Percentiles rank a stretch among this genome's conserved stretches.
Conservation (phyloP, 805 yeast genomes). For the Kregervanrija delftensis region DNA sequence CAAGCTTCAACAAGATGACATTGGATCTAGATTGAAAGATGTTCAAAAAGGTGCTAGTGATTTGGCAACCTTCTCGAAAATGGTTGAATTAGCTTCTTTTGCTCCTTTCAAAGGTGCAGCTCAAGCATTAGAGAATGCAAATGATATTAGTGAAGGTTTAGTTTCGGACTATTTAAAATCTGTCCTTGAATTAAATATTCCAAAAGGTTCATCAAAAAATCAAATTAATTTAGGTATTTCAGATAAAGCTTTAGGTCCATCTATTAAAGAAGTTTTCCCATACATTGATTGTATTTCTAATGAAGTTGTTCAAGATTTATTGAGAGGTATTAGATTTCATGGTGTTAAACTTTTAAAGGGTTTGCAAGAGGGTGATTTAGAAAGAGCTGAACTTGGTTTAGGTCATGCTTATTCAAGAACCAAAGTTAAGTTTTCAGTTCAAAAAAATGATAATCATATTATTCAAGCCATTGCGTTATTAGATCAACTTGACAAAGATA, state of each 20-base stretch:
- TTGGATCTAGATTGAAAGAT: conserved; percentile 86
- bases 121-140: conserved; percentile 97
- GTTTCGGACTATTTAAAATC: conserved; percentile 89
- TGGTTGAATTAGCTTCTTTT: conserved; percentile 88
- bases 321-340: conserved; percentile 91
- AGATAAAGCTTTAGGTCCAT: conserved; percentile 93
- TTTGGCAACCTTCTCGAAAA: conserved; percentile 79
- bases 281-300: conserved; percentile 83
- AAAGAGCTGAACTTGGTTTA: conserved; percentile 96
- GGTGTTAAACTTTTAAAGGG: conserved; percentile 86
- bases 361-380: conserved; percentile 89
- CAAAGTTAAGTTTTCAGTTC: conserved; percentile 97
- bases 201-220: conserved; percentile 63
- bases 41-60: conserved; percentile 89
- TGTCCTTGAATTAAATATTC: conserved; percentile 83
- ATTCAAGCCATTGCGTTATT: conserved; percentile 97
- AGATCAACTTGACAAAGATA: conserved; percentile 96
- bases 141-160: conserved; percentile 94
- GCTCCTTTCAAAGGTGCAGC: conserved; percentile 99
- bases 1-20: conserved; percentile 85
- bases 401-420: conserved; percentile 99
- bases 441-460: conserved; percentile 97
- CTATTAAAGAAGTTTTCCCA: conserved; percentile 87
- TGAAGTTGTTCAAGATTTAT: conserved; percentile 89
- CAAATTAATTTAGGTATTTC: conserved; percentile 79